Evolutionary conservation across 2,329 filamentous ascomycete genomes (phyloP), one percentile per base, ranked within the genome.

Genomic region (Claviceps monticola): DNA sequence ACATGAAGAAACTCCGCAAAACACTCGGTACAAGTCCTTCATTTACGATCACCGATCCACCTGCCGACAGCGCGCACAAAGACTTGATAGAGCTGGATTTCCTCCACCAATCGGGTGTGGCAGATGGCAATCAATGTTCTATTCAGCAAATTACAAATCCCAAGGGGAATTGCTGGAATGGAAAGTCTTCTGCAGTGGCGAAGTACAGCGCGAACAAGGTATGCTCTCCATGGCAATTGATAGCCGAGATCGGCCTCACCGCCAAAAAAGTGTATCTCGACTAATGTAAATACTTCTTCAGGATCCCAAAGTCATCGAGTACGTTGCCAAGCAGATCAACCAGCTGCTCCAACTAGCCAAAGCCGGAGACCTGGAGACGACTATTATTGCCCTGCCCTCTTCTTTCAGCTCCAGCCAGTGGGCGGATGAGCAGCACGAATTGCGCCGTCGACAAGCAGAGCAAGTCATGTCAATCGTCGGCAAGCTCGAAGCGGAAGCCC

Each of bases 351-450:
- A 67, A 45, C 68, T 75, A 38, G 73, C 76, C 50, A 62, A 70
- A 42, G 61, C 67, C 17, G 73, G 73, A 55, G 71, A 76, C 47
- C 69, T 81, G 59, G 76, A 83, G 56, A 76, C 76, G 23, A 74
- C 75, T 11, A 60, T 82, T 41, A 61, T 85, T 14, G 63, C 82
- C 51, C 64, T 84, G 19, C 75, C 78, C 50, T 65, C 72, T 52
- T 66, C 65, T n/a, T 65, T 68, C 54, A 56, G 58, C 39, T 68
- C 68, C 17, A 61, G 65, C 51, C 51, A 66, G 48, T 75, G 74
- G 72, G 65, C 70, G 43, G 64, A 66, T 39, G 61, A 66, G 54
- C 58, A 66, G 13, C 60, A 64, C 46, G 69, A 74, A 51, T 69
- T 77, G 38, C 74, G 69, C 57, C 71, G 72, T 50, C 75, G 75